A percentile compares a stretch with the other conserved stretches of the same genome.
Evolutionary conservation across 192 early-diverging fungal species (phyloP).

Genomic region (Rhizoclosmatium sp.): DNA sequence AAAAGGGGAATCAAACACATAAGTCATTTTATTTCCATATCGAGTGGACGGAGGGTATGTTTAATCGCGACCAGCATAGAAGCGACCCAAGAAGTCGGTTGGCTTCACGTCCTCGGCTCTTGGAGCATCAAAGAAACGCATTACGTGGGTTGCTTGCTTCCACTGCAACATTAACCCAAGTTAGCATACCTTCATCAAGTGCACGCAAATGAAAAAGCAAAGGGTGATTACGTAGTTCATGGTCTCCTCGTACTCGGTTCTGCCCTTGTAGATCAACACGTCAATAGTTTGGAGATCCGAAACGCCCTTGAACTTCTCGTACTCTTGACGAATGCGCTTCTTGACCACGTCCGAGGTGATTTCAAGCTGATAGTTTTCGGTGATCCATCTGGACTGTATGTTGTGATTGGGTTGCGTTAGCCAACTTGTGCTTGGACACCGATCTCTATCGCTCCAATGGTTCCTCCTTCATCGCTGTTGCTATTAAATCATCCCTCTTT

Average conservation of each 20-base stretch:
- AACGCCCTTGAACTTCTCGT: constrained; percentile 85
- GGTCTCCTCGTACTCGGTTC: constrained; percentile 87
- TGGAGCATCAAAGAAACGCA: constrained; percentile 83
- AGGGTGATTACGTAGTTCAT: constrained; percentile 77
- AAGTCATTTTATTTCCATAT: background rate
- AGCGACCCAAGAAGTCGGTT: constrained; percentile 32
- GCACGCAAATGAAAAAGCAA: background rate
- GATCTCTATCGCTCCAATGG: background rate
- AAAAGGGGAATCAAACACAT: background rate
- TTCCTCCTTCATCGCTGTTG: background rate
- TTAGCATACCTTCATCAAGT: background rate
- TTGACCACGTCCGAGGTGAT: constrained; percentile 75
- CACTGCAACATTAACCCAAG: constrained; percentile 22
- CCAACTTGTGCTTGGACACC: too few relatives aligned
- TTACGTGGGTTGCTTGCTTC: constrained; percentile 78
- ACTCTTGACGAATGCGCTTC: constrained; percentile 86
- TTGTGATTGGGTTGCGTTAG: too few relatives aligned
- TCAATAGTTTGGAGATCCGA: constrained; percentile 81
- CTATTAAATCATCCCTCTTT: too few relatives aligned
- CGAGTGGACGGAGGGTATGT: background rate
- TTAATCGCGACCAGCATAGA: constrained; percentile 41
- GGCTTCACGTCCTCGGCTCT: constrained; percentile 63
- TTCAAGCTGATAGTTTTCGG: constrained; percentile 55
- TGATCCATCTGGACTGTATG: constrained; percentile 38
- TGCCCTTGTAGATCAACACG: constrained; percentile 84